Evolutionary conservation across 805 yeast genomes (phyloP).

Genomic region (Vanderwaltozyma yarrowii): DNA sequence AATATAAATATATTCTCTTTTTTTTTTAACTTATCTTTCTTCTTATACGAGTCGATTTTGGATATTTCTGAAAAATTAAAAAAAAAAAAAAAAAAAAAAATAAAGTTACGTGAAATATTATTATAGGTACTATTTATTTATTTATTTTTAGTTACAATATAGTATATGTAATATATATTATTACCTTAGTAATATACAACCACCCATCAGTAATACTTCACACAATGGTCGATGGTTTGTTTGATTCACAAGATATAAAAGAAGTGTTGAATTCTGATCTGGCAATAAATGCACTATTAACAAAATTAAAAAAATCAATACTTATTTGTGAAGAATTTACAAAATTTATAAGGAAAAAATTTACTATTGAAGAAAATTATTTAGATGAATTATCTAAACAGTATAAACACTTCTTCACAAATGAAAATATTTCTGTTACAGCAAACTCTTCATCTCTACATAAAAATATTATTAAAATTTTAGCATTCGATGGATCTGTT

Average conservation of each 20-base stretch:
- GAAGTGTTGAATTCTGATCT: slow-evolving; percentile 52
- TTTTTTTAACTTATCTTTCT: too few species aligned
- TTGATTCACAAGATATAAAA: background rate
- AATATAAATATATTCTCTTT: too few species aligned
- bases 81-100: too few species aligned
- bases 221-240: background rate
- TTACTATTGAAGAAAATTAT: slow-evolving; percentile 68
- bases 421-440: slow-evolving; percentile 4
- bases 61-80: too few species aligned
- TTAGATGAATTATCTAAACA: slow-evolving; percentile 64
- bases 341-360: slow-evolving; percentile 67
- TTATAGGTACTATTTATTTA: too few species aligned
- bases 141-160: too few species aligned
- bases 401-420: slow-evolving; percentile 36
- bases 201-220: too few species aligned
- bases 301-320: slow-evolving; percentile 68
- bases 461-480: slow-evolving; percentile 51
- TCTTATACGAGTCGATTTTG: too few species aligned
- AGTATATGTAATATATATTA: too few species aligned
- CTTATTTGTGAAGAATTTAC: slow-evolving; percentile 78
- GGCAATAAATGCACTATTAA: slow-evolving; percentile 62
- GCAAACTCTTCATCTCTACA: slow-evolving; percentile 39
- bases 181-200: too few species aligned
- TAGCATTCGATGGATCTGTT: slow-evolving; percentile 69
- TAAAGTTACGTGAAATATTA: too few species aligned